phyloP scores from a whole-genome alignment of 2,329 filamentous ascomycete species.

The Colletotrichum sp. region DNA sequence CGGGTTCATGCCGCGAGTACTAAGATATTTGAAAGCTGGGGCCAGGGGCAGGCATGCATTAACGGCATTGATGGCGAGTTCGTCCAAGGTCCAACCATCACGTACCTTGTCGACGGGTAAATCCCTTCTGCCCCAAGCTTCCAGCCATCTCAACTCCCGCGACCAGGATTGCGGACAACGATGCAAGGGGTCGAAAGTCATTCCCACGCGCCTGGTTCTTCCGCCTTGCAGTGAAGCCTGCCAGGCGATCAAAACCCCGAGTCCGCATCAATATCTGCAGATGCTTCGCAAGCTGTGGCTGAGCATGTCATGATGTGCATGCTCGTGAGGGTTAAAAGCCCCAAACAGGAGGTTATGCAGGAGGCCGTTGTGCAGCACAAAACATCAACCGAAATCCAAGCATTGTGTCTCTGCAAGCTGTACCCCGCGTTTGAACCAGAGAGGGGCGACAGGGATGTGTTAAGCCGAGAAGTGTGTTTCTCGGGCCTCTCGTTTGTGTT shows the following conservation, averaged over 20 bases:
- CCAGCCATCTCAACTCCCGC: slow-evolving; percentile 1
- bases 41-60: background rate
- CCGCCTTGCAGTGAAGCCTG: background rate
- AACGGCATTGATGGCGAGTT: background rate
- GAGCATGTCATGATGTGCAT: background rate
- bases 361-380: background rate
- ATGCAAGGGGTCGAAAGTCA: background rate
- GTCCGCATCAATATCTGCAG: background rate
- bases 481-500: background rate
- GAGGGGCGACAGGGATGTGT: background rate
- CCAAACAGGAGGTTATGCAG: background rate
- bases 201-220: background rate
- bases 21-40: background rate
- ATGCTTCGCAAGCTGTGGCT: background rate
- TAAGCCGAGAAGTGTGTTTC: background rate
- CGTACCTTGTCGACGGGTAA: background rate
- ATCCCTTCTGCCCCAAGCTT: slow-evolving; percentile 8
- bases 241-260: background rate
- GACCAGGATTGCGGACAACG: background rate
- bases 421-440: slow-evolving; percentile 7
- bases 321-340: background rate
- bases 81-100: slow-evolving; percentile 5
- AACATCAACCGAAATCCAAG: background rate
- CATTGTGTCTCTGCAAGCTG: background rate
- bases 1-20: background rate